Evolutionary conservation across 83 land plant genomes (phyloP).

Genomic region (Picea abies): DNA sequence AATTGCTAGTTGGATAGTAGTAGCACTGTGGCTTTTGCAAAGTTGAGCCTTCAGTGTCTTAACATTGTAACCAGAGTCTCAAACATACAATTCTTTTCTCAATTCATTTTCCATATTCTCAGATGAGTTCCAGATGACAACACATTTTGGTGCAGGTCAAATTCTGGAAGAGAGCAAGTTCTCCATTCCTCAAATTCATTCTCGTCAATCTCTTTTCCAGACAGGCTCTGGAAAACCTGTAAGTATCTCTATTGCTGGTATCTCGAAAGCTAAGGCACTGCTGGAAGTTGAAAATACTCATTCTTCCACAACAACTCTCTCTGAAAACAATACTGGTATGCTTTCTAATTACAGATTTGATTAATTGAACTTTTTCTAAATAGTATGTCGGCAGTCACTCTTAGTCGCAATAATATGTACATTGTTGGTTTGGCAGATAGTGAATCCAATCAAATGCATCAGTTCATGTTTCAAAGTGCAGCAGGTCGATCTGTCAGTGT

Average conservation of each 20-base stretch:
- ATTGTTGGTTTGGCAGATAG: not conserved
- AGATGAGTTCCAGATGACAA: not conserved
- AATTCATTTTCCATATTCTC: not conserved
- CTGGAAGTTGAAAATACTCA: slow-evolving; percentile 30
- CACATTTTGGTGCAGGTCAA: not conserved
- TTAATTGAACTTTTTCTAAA: not conserved
- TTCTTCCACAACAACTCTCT: not conserved
- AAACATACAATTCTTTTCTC: not conserved
- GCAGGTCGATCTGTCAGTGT: slow-evolving; percentile 3
- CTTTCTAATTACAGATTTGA: slow-evolving; percentile 8
- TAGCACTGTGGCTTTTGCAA: too few relatives aligned
- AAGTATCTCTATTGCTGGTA: slow-evolving; percentile 40
- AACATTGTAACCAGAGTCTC: not conserved
- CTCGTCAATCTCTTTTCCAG: slow-evolving; percentile 34
- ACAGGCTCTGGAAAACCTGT: slow-evolving; percentile 43
- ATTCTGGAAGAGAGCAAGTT: not conserved
- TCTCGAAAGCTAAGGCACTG: slow-evolving; percentile 50
- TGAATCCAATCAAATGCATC: slow-evolving; percentile 13
- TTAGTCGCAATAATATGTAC: not conserved
- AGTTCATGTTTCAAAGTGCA: slow-evolving; percentile 1
- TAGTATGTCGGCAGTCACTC: not conserved
- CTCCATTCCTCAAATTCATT: not conserved
- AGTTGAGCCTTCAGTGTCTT: too few relatives aligned
- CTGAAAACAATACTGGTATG: not conserved
- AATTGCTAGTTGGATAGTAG: too few relatives aligned